Base-by-base conservation (phyloP, 345 rosid genomes). In the Trapa incisa region DNA sequence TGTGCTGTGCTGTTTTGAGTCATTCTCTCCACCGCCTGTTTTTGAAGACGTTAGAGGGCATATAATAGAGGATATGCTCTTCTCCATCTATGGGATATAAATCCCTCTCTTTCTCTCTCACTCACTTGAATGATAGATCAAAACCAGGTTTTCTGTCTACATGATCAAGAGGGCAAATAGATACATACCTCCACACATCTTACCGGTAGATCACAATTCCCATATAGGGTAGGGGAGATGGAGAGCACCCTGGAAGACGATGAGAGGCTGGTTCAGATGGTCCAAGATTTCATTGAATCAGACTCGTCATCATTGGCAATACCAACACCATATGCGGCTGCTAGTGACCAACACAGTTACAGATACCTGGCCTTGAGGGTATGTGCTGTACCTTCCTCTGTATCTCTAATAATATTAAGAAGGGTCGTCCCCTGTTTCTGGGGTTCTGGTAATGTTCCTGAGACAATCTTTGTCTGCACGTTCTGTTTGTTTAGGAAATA, bases 231-330 rank as follows among this genome's bases (percentile, higher is more conserved):
- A 43, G 13, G 52, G 65, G 32, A 9, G 3, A 37, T 16, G n/a
- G 52, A 72, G 14, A 67, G 57, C 72, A 73, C 72, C 74, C 58
- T 76, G 16, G 82, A 79, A 76, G 86, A 84, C 36, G 86, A 84
- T 32, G 80, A 76, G 47, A 67, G 66, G 45, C 77, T 85, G 38
- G 67, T 77, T 35, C 85, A 80, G 64, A 85, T 85, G 89, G 85
- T 85, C 0, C 81, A 78, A 15, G 85, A 82, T 70, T 85, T 82
- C 71, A 85, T 85, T 4, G 89, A 85, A 71, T 79, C 84, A 37
- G 4, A 4, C 4, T 81, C 72, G 54, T 73, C 81, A 50, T 72
- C 61, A 15, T 66, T 73, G 37, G 11, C 82, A 39, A 35, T 75
- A 53, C 8, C 82, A 52, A 4, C 60, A 3, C 16, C 57, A 5